A percentile compares a stretch with the other conserved stretches of the same genome.
Evolutionary conservation across 2,329 filamentous ascomycete species (phyloP).

Genomic region (Botrytis pseudocinerea): DNA sequence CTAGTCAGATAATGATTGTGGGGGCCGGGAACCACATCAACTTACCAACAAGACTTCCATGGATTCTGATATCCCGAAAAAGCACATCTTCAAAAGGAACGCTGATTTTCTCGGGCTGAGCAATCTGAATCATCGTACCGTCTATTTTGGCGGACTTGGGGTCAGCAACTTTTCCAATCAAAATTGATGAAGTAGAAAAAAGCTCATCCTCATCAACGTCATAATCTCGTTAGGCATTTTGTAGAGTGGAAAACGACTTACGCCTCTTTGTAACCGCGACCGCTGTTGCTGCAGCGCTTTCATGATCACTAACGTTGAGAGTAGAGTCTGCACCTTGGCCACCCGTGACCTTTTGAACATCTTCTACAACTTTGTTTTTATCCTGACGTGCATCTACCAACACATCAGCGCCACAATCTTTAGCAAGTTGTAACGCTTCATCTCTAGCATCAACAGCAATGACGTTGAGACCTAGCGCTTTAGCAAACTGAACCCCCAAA

Average conservation of each 20-base stretch:
- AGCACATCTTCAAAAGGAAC: slow-evolving; percentile 50
- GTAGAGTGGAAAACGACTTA: not conserved
- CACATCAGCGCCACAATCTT: slow-evolving; percentile 50
- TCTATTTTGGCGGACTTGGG: slow-evolving; percentile 14
- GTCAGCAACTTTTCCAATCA: not conserved
- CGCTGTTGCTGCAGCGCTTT: slow-evolving; percentile 50
- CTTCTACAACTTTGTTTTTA: slow-evolving; percentile 49
- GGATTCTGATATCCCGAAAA: slow-evolving; percentile 54
- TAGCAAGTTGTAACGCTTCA: slow-evolving; percentile 51
- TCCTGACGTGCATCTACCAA: slow-evolving; percentile 54
- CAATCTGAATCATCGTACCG: slow-evolving; percentile 58
- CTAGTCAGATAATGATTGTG: slow-evolving; percentile 12
- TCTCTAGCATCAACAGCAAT: slow-evolving; percentile 51
- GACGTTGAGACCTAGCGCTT: slow-evolving; percentile 51
- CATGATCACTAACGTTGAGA: slow-evolving; percentile 55
- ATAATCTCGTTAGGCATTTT: not conserved
- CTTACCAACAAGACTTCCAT: slow-evolving; percentile 45
- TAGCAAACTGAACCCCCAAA: slow-evolving; percentile 52
- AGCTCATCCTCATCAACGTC: slow-evolving; percentile 7
- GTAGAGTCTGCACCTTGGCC: slow-evolving; percentile 53
- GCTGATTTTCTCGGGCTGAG: slow-evolving; percentile 48
- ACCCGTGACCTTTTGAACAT: slow-evolving; percentile 50
- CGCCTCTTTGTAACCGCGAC: slow-evolving; percentile 61
- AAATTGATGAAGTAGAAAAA: not conserved
- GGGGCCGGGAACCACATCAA: slow-evolving; percentile 15